Base-by-base conservation (phyloP, 2,329 filamentous ascomycete species). In the Paecilomyces sp. region DNA sequence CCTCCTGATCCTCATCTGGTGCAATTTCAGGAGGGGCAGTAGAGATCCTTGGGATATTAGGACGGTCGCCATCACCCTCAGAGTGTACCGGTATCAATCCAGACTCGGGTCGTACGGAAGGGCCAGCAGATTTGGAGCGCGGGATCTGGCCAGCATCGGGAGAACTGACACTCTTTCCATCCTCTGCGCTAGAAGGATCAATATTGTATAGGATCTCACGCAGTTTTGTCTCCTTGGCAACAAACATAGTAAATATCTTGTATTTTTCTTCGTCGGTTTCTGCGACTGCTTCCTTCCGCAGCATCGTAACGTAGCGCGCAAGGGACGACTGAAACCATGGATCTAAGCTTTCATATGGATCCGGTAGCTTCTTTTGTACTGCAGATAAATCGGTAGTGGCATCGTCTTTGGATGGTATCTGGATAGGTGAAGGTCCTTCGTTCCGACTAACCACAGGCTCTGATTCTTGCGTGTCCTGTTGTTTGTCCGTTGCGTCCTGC, bases 271-370 rank as follows among this genome's bases (percentile, higher is more conserved):
- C 75, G 53, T 84, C 79, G 2, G 75, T 74, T 47, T 77, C 67
- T 54, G 77, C 72, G 59, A 74, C 71, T 31, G 79, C 76, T 65
- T 85, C 83, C 57, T 79, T 77, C 55, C 79, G 77, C 25, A 85
- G 72, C 81, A 85, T 85, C 3, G 75, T 72, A 31, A 83, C 78
- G 64, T 80, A 85, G 51, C 82, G 75, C 56, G 81, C 78, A 55
- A 85, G 67, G 28, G 83, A 85, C 1, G 81, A 80, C 63, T 78
- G 80, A 63, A 80, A 84, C 80, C 83, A 84, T 2, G 81, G 79
- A 61, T 83, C 80, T n/a, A 85, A 72, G 63, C 83, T 82, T 25
- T 75, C 77, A 60, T 79, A 79, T 4, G 80, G 79, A 63, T 83
- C 77, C 24, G 56, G 74, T 60, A 58, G 50, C 47, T 66, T 70